Evolutionary conservation across 1,284 basidiomycete genomes (phyloP), one percentile per base, ranked within the genome.

Genomic region (Psilocybe mexicana): DNA sequence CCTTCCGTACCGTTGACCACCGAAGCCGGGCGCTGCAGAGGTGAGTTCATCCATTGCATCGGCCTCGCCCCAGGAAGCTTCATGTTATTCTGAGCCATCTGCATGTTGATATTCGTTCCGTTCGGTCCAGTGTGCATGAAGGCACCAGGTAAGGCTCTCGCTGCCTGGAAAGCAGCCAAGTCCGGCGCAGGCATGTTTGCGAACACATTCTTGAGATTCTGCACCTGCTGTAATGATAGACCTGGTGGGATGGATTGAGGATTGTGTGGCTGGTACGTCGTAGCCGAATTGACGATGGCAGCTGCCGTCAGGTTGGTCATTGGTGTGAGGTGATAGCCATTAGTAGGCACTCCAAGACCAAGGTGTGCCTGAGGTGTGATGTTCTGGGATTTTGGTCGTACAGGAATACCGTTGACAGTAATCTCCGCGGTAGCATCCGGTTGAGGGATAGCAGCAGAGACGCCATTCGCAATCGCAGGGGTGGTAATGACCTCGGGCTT

Each of bases 211-310:
- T 85, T 85, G 44, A 85, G 63, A 52, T 72, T 77, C 66, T 85
- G 80, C 69, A 86, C 73, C 64, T 86, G 84, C 59, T 86, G 85
- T 12, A 72, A 53, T 26, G 72, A 81, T 44, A 86, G 63, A 33
- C 30, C 3, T 67, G 64, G 25, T 54, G 77, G 12, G 74, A 62
- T 36, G 62, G 63, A 35, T 64, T 48, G n/a, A 45, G 46, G 18
- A 18, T 24, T 26, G 11, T 58, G 52, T 35, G 50, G 48, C 28
- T 48, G 57, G 24, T 54, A 58, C 2, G 57, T 43, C 6, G 18
- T 1, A 1, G 46, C 42, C 57, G 73, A 69, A 67, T 68, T 65
- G 67, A 67, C 63, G 68, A 83, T 74, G n/a, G 76, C 71, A 3
- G 74, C 59, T 7, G 80, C 72, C 42, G 79, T 75, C 63, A 82